A percentile compares a stretch with the other conserved stretches of the same genome.
Evolutionary conservation across 225 moss, liverwort and hornwort genomes (phyloP).

Genomic region (Bryum argenteum): DNA sequence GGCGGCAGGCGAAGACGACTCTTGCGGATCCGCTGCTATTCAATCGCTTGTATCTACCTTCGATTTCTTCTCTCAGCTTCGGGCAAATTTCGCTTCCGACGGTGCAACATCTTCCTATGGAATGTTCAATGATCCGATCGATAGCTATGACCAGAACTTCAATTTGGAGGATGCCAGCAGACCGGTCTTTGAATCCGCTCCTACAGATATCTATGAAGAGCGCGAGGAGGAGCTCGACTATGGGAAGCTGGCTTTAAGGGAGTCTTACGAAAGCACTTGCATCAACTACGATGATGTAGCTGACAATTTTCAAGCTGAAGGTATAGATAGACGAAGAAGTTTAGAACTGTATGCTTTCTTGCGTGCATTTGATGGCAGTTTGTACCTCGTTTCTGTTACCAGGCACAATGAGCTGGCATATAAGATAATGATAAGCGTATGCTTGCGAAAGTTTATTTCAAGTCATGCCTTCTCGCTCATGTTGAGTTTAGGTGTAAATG

Average conservation of each 20-base stretch:
- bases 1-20: constrained; percentile 22
- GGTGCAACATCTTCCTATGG: not conserved
- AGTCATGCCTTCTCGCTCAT: constrained; percentile 24
- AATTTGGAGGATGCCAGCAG: constrained; percentile 22
- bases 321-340: not conserved
- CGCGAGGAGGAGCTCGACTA: constrained; percentile 30
- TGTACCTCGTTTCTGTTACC: not conserved
- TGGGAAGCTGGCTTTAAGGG: constrained; percentile 18
- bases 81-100: constrained; percentile 9
- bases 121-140: not conserved
- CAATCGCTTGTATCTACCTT: constrained; percentile 34
- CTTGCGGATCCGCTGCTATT: constrained; percentile 30
- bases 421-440: not conserved
- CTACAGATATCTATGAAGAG: constrained; percentile 13
- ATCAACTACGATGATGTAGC: constrained; percentile 26
- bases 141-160: constrained; percentile 13
- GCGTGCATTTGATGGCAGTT: too few species aligned
- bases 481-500: constrained; percentile 40
- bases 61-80: constrained; percentile 31
- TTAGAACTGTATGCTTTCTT: not conserved
- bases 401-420: not conserved
- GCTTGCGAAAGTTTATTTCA: not conserved
- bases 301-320: constrained; percentile 43
- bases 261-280: constrained; percentile 21
- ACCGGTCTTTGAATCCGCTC: not conserved